phyloP scores from a whole-genome alignment of 495 filamentous ascomycete species.

The Trichoderma orchidacearum region DNA sequence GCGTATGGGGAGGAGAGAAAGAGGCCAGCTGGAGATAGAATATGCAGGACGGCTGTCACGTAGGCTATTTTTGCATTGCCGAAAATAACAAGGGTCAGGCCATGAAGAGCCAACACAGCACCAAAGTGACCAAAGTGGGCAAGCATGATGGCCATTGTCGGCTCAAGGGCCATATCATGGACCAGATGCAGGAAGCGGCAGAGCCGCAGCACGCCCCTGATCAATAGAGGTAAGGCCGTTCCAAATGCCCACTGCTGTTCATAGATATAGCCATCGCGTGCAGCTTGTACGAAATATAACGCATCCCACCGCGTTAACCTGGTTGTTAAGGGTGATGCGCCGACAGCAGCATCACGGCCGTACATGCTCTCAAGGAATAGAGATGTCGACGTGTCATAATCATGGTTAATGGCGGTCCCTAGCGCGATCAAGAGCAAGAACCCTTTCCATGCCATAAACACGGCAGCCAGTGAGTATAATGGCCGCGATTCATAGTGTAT shows the following conservation, averaged over 20 bases:
- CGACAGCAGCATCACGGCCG: constrained; percentile 21
- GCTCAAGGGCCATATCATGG: constrained; percentile 3
- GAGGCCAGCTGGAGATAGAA: constrained; percentile 74
- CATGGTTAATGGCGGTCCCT: constrained; percentile 47
- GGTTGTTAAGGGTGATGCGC: constrained; percentile 15
- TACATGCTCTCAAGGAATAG: constrained; percentile 42
- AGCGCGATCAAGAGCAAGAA: constrained; percentile 52
- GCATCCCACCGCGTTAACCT: constrained; percentile 82
- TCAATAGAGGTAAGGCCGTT: constrained; percentile 44
- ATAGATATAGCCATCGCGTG: constrained; percentile 61
- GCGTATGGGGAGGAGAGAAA: constrained; percentile 83
- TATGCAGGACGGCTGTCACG: constrained; percentile 56
- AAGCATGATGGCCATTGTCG: constrained; percentile 44
- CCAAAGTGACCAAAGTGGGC: constrained; percentile 62
- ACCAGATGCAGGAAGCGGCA: constrained; percentile 4
- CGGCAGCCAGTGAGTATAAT: constrained; percentile 13
- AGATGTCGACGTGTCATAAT: constrained; percentile 81
- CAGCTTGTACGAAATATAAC: constrained; percentile 65
- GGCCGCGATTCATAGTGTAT: constrained; percentile 9
- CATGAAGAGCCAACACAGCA: constrained; percentile 58
- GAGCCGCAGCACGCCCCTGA: constrained; percentile 20
- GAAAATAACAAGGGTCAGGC: constrained; percentile 34
- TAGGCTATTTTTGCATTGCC: constrained; percentile 41
- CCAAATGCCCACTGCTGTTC: constrained; percentile 97
- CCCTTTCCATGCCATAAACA: constrained; percentile 55